Evolutionary conservation across 768 basidiomycete genomes (phyloP), one percentile per base, ranked within the genome.

Genomic region (Mycena indigotica): DNA sequence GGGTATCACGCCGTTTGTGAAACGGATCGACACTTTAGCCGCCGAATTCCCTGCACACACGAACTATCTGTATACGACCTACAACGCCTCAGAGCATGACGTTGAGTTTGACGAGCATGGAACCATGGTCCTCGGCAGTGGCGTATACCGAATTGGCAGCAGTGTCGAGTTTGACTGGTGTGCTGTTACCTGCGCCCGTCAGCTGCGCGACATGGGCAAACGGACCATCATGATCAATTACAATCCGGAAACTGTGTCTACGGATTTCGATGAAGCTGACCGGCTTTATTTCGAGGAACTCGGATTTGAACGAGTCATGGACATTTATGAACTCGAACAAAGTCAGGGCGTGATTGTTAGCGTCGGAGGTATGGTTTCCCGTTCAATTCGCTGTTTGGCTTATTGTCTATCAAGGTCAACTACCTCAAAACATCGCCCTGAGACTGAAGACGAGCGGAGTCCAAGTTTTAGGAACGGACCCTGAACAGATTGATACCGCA

Each of bases 141-240:
- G 97, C 66, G 97, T 99, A 21, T 98, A 99, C 76, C 89, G 97
- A 58, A 98, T 99, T 65, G 97, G 97, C 45, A 93, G 91, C 73
- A 95, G 92, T 63, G 97, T 99, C 69, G 97, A 99, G 79, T 99
- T 99, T 71, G 97, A 99, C 72, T 99, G 97, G 97, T 99, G 97
- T 72, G 96, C 97, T n/a, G 97, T 99, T 38, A 98, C 96, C 1
- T 98, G 95, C 71, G 94, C 95, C 15, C 82, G 97, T 58, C 90
- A 90, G 70, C 84, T 99, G 53, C 83, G 95, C 67, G 85, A 90
- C 63, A 91, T 94, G 84, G 95, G 95, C 71, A 89, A 91, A 70
- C 87, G 87, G 75, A 98, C 97, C 41, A 87, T 99, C 77, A 98
- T 98, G 96, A 83, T 99, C 82, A 99, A 99, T 80, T 99, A 99